Percentiles rank a stretch among this genome's conserved stretches.
Conservation (phyloP, 73 alveolate genomes). For the Stentor roeselii region DNA sequence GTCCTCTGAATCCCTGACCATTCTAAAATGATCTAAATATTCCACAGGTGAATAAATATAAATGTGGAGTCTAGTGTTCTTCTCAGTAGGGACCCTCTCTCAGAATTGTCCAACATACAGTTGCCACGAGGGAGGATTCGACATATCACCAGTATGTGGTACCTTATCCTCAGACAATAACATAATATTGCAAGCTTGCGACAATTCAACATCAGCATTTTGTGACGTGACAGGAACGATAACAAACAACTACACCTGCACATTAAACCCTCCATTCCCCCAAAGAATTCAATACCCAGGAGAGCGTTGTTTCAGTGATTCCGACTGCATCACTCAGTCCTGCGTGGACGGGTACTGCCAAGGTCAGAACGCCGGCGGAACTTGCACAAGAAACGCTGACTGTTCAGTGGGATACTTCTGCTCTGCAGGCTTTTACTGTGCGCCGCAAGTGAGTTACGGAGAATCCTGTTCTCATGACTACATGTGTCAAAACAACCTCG, state of each 20-base stretch:
- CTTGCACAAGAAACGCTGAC: background rate
- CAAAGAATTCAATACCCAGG: constrained; percentile 2
- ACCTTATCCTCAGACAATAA: background rate
- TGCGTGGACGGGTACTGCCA: background rate
- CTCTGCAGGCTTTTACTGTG: background rate
- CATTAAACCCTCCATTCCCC: background rate
- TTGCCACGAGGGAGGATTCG: background rate
- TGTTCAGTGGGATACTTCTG: background rate
- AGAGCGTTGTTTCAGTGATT: background rate
- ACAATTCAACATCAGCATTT: background rate
- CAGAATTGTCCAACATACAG: background rate
- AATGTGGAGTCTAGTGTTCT: background rate
- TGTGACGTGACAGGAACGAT: background rate
- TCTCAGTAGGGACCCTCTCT: background rate
- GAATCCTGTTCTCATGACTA: background rate
- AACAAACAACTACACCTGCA: background rate
- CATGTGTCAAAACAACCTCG: constrained; percentile 1
- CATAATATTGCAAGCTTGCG: background rate
- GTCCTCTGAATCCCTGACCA: background rate
- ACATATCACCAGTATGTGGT: background rate
- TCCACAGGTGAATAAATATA: background rate
- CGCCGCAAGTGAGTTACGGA: background rate
- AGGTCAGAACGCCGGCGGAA: background rate
- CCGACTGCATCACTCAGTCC: background rate
- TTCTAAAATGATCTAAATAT: too few species aligned